Base-by-base conservation (phyloP, 2,329 filamentous ascomycete genomes). In the Ceratocystis cacaofunesta region DNA sequence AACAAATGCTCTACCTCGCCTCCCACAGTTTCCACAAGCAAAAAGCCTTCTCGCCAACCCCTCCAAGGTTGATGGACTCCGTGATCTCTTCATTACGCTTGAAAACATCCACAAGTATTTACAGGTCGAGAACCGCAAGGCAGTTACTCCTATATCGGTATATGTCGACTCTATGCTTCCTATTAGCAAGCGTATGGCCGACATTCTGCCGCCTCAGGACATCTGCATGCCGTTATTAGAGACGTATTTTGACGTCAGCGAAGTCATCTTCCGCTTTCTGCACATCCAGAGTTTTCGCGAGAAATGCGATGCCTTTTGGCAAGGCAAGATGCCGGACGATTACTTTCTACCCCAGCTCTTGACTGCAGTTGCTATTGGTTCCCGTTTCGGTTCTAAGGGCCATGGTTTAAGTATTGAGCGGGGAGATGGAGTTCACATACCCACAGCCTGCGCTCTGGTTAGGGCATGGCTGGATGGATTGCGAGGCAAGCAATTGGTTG, bases 161-260 rank as follows among this genome's bases (percentile, higher is more conserved):
- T 83, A 79, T 69, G 80, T 82, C 32, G 80, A 83, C 69, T 83
- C 80, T n/a, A 80, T 82, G 74, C 80, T 81, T 70, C 80, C 81
- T 0, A 76, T 83, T 1, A 78, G 78, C 66, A 82, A 82, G 71
- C 79, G 81, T 60, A 84, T 84, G 81, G 77, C 76, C 36, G 80
- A 83, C 66, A 81, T 83, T 15, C 70, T 83, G 19, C 81, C 81
- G 0, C 78, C 76, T 41, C 79, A 77, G 70, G 66, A 73, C 0
- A 76, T 80, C 7, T 84, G 81, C 71, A 80, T 82, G 69, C 75
- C 77, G 15, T 75, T 83, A 2, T 69, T 83, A 2, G 72, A 76
- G 6, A 73, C 77, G 1, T 83, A 83, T 68, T 74, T 82, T 63
- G 75, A 75, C 46, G 77, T 78, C 1, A 79, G 78, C 8, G 81